Evolutionary conservation across 208 protist species (phyloP), one percentile per base, ranked within the genome.

Genomic region (Porcisia hertigi): DNA sequence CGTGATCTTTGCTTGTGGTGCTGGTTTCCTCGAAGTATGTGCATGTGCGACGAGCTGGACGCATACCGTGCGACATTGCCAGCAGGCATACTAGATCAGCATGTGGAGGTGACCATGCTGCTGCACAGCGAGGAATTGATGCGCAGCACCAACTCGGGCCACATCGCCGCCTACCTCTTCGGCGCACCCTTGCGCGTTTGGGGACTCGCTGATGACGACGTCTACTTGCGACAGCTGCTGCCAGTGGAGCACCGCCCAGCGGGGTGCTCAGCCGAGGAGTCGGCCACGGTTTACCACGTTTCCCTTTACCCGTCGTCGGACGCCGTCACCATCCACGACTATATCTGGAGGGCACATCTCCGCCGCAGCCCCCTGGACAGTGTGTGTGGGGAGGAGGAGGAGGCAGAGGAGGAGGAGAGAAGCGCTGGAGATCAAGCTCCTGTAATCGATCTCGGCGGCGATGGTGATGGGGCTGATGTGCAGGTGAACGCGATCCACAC

Each of bases 121-220:
- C 80, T 96, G 69, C 92, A 96, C 80, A 69, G 84, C 11, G 92
- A 90, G 75, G 92, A 96, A 81, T 25, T 96, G 55, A 88, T 96
- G 85, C 92, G 92, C 18, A 89, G 87, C 75, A 94, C 92, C 30
- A 96, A 96, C 82, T 89, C 92, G 5, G 92, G 92, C 8, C 92
- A 96, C 79, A 90, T 96, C 75, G 88, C 88, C 9, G 92, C 89
- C n/a, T 90, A 85, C 75, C 66, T 94, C 41, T 81, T 96, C 14
- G 89, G 87, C 14, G 88, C 89, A 0, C 86, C 89, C 1, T 45
- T 96, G 3, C 86, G 86, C 1, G 84, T 96, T 64, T 96, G 92
- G 92, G 92, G 92, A 34, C 66, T 94, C n/a, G 69, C 47, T 14
- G 82, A 86, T 25, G 89, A 96, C 77, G 85, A 96, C 62, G 47